These are phyloP conservation scores for Alternaria hordeiaustralica DNA, from an alignment of 2,329 filamentous ascomycete genomes.

Conservation along the genomic window DNA sequence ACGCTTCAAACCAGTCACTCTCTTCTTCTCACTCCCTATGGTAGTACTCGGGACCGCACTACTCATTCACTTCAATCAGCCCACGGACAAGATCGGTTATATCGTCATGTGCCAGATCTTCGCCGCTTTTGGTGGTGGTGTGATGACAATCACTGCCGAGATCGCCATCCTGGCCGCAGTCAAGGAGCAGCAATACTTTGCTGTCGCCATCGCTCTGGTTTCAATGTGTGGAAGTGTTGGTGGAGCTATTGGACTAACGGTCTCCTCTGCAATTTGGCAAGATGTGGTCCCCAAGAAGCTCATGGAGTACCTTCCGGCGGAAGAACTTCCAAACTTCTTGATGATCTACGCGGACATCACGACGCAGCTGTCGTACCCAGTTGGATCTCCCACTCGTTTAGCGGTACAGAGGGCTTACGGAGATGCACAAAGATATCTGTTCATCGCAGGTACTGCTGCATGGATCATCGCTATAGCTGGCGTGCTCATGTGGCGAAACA, in stretches of 20 bases:
- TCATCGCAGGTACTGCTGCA: constrained; percentile 34
- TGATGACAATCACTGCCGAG: constrained; percentile 36
- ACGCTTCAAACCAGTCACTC: constrained; percentile 28
- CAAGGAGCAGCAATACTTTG: constrained; percentile 25
- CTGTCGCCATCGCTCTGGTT: constrained; percentile 30
- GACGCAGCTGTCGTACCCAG: constrained; percentile 60
- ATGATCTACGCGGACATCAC: constrained; percentile 59
- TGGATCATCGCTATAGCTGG: constrained; percentile 40
- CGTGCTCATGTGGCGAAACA: constrained; percentile 56
- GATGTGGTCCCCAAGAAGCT: constrained; percentile 62
- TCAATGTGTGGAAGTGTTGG: constrained; percentile 67
- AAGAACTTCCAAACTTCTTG: constrained; percentile 41
- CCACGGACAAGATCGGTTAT: constrained; percentile 39
- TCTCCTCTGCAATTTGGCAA: constrained; percentile 69
- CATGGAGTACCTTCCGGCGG: constrained; percentile 52
- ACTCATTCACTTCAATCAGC: constrained; percentile 43
- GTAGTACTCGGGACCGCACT: constrained; percentile 38
- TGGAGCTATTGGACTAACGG: constrained; percentile 51
- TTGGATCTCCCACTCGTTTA: constrained; percentile 56
- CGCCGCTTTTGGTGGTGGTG: constrained; percentile 34
- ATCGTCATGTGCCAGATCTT: constrained; percentile 47
- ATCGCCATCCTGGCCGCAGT: constrained; percentile 31
- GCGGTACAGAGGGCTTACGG: constrained; percentile 44
- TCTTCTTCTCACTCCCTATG: constrained; percentile 35
- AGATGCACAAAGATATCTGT: constrained; percentile 41